Evolutionary conservation across 2,329 filamentous ascomycete species (phyloP), one percentile per base, ranked within the genome.

Genomic region (Teratosphaeria epicoccoides): DNA sequence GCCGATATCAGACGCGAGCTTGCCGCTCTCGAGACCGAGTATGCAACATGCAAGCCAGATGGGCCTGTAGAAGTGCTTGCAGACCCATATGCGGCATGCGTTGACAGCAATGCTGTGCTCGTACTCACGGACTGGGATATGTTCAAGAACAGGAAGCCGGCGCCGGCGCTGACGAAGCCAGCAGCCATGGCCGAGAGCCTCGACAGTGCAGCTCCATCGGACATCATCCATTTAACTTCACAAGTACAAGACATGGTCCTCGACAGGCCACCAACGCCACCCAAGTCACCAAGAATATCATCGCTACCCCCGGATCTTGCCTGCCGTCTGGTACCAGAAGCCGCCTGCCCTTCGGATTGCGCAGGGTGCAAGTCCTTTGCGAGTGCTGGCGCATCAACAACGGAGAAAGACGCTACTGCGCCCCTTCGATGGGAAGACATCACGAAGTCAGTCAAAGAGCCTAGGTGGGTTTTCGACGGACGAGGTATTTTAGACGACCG

Each of bases 391-490:
- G 49, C 12, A 9, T 6, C 44, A 4, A 40, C 33, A 40, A 23
- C 12, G n/a, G 20, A 51, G 20, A 52, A 37, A 24, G 52, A 59
- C 33, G 25, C 50, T 24, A 25, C 25, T 11, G 50, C 55, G 14
- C 50, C 55, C 4, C 37, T 65, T 6, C 53, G 60, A 49, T 67
- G 64, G 63, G 22, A 46, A 9, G 47, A 49, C 9, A 58, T 67
- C 43, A 62, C 63, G 17, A 45, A 52, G n/a, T 44, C 54, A 33
- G 64, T 67, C 54, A 50, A 54, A 43, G 47, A 59, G 26, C 65
- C 65, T 10, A 57, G 55, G 48, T 64, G 61, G 51, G 59, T 67
- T 5, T 66, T 67, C 45, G 64, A 67, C 43, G 65, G 64, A 9
- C 50, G 63, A n/a, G 61, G 61, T 20, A 51, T 66, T 7, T 54